Evolutionary conservation across 768 basidiomycete genomes (phyloP).

Genomic region (Astraeus odoratus): DNA sequence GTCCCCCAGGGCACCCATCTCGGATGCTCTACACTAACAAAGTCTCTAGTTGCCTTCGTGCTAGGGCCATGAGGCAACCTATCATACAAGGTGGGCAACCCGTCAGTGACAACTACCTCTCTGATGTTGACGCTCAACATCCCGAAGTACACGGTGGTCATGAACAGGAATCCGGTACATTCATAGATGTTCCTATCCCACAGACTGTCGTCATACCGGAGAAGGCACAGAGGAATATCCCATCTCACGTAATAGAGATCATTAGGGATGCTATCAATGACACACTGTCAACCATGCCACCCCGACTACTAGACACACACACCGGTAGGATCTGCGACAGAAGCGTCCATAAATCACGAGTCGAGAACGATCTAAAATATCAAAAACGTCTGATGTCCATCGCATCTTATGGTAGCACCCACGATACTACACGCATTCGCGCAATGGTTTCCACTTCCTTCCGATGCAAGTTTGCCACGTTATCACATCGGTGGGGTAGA

Average conservation of each 20-base stretch:
- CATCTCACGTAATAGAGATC: background rate
- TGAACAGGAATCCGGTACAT: too few species aligned
- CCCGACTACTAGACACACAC: background rate
- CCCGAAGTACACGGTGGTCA: too few species aligned
- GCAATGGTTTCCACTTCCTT: background rate
- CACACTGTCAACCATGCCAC: background rate
- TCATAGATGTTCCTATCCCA: too few species aligned
- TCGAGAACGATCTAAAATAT: background rate
- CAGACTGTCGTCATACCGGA: too few species aligned
- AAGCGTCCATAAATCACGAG: background rate
- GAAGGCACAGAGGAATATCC: too few species aligned
- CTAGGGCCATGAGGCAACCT: background rate
- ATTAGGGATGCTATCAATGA: background rate
- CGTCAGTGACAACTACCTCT: too few species aligned
- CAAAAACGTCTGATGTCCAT: background rate
- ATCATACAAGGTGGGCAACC: too few species aligned
- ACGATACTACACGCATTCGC: background rate
- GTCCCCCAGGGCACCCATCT: background rate
- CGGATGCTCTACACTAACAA: background rate
- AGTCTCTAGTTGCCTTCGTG: background rate
- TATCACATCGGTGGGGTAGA: background rate
- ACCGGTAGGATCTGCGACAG: background rate
- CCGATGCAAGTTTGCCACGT: background rate
- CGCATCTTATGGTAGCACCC: too few species aligned
- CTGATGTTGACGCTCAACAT: too few species aligned